A percentile compares a stretch with the other conserved stretches of the same genome.
Conservation (phyloP, 1,139 yeast species). For the Hansenula lynferdii region DNA sequence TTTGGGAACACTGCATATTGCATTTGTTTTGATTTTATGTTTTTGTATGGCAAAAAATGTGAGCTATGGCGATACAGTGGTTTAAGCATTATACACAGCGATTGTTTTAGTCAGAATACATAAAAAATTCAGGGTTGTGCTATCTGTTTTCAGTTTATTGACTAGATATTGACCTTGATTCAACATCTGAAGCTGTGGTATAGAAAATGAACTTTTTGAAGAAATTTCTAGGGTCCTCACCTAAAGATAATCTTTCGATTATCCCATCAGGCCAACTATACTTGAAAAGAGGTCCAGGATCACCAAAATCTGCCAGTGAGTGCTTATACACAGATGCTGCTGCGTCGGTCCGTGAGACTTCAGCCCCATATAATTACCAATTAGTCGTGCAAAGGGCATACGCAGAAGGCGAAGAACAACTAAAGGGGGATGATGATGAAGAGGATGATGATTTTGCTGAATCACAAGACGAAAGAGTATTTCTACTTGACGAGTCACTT, state of each 20-base stretch:
- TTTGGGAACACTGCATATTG: not conserved
- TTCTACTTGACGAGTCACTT: slow-evolving; percentile 61
- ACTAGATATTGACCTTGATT: too few species aligned
- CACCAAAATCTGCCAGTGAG: slow-evolving; percentile 86
- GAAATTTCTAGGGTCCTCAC: slow-evolving; percentile 57
- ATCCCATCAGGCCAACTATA: slow-evolving; percentile 80
- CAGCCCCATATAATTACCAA: slow-evolving; percentile 63
- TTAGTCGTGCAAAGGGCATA: slow-evolving; percentile 65
- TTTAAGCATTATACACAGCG: too few species aligned
- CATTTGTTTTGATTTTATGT: slow-evolving; percentile 2
- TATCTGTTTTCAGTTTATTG: too few species aligned
- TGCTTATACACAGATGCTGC: slow-evolving; percentile 81
- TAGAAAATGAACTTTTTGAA: slow-evolving; percentile 84
- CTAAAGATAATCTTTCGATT: slow-evolving; percentile 64
- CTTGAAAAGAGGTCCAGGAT: slow-evolving; percentile 65
- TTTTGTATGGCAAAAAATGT: not conserved
- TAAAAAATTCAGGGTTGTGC: too few species aligned
- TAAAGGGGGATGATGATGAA: slow-evolving; percentile 55
- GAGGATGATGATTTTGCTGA: slow-evolving; percentile 45
- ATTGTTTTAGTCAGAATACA: too few species aligned
- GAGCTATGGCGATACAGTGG: too few species aligned
- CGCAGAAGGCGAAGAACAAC: slow-evolving; percentile 58
- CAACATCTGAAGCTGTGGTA: too few species aligned
- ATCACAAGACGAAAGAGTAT: slow-evolving; percentile 43
- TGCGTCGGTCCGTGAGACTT: slow-evolving; percentile 64